Conservation (phyloP, 768 basidiomycete species). For the Agaricus blazei region DNA sequence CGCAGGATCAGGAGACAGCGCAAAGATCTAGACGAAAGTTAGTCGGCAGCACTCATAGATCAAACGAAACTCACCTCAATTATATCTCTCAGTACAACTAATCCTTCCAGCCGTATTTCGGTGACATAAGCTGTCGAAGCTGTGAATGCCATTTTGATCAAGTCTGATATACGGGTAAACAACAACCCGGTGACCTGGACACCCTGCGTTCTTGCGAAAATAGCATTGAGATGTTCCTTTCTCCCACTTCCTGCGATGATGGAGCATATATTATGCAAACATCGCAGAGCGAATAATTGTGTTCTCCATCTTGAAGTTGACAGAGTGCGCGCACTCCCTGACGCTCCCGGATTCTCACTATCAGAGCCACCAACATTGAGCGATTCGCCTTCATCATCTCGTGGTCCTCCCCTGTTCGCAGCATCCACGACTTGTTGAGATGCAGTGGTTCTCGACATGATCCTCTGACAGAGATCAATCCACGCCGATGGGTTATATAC, state of each 20-base stretch:
- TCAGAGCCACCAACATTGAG: constrained; percentile 59
- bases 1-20: constrained; percentile 83
- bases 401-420: constrained; percentile 43
- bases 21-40: constrained; percentile 63
- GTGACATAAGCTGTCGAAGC: constrained; percentile 96
- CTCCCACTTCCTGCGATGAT: constrained; percentile 69
- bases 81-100: constrained; percentile 86
- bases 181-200: constrained; percentile 56
- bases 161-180: constrained; percentile 81
- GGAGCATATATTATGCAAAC: constrained; percentile 83
- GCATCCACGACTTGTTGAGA: constrained; percentile 71
- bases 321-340: constrained; percentile 31
- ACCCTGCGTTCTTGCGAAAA: constrained; percentile 59
- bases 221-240: constrained; percentile 80
- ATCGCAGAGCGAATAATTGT: constrained; percentile 90
- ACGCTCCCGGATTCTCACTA: constrained; percentile 8
- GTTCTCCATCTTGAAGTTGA: constrained; percentile 90
- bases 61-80: constrained; percentile 58
- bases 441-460: constrained; percentile 92
- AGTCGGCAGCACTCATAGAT: not conserved
- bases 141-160: constrained; percentile 97
- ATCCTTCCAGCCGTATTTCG: constrained; percentile 88
- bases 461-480: constrained; percentile 96
- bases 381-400: constrained; percentile 94
- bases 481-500: constrained; percentile 91